Base-by-base conservation (phyloP, 164 flowering plant species). In the Nymphaea colorata region DNA sequence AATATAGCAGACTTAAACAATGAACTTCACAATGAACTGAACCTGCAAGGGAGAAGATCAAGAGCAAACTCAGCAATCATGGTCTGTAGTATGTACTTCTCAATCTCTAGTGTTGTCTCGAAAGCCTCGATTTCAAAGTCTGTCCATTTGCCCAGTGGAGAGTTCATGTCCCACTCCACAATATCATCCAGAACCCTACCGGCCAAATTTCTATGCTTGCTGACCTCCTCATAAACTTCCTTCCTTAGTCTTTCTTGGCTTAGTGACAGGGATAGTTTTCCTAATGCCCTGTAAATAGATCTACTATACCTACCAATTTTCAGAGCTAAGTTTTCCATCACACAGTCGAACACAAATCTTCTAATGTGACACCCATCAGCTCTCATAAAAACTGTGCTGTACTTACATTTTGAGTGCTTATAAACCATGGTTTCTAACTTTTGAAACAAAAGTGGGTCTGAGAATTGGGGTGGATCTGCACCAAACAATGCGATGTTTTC, bases 131-230 rank as follows among this genome's bases (percentile, higher is more conserved):
- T 63, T 66, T 87, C 86, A 75, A 83, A 90, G 64, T 81, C 82
- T 2, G 81, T 79, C 96, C 98, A 93, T 70, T 84, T 83, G 15
- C 84, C 87, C 68, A 81, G 71, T 0, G 86, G 75, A 72, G 73
- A 78, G 67, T 86, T 83, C 90, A 87, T 79, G n/a, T 90, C 98
- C 77, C 75, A 72, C 17, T 90, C 93, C 25, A 88, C 76, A 59
- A 88, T 68, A 77, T 88, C 90, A 59, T 93, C 96, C 0, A 77
- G 72, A 3, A 69, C n/a, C 76, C 70, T 82, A 62, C 85, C 84
- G 36, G 79, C 80, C 43, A 84, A 71, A 65, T 65, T 43, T 8
- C 70, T 68, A 89, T 93, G 90, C 67, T 75, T 81, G 63, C 71
- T 72, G 3, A 88, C 69, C 53, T 85, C 89, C 67, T 74, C 74